phyloP scores from a whole-genome alignment of 2,329 filamentous ascomycete genomes.

The Aspergillus sojae region DNA sequence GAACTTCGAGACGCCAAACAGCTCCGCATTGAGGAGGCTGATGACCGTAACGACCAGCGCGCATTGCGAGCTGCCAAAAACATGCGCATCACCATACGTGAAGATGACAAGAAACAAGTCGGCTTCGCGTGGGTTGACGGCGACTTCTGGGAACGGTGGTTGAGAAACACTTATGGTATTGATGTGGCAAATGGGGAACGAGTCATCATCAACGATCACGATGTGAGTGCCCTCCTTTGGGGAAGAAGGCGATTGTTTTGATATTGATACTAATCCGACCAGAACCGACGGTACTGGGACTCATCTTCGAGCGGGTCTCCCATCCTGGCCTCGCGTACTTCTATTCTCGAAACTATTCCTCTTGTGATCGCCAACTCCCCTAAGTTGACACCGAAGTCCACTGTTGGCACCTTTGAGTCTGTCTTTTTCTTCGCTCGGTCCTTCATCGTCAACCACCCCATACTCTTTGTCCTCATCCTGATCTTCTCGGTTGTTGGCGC shows the following conservation, averaged over 20 bases:
- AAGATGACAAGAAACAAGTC: constrained; percentile 83
- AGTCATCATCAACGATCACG: constrained; percentile 95
- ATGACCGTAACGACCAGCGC: constrained; percentile 88
- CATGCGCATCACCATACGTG: constrained; percentile 88
- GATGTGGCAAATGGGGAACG: constrained; percentile 83
- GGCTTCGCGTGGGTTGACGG: constrained; percentile 97
- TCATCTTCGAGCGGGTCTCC: constrained; percentile 83
- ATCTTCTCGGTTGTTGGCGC: constrained; percentile 37
- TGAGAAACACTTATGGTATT: constrained; percentile 91
- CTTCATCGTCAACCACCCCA: constrained; percentile 47
- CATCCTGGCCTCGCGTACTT: constrained; percentile 85
- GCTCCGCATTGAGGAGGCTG: constrained; percentile 90
- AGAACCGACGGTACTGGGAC: constrained; percentile 97
- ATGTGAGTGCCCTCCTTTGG: constrained; percentile 63
- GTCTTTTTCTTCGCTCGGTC: constrained; percentile 50
- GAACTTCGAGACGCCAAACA: constrained; percentile 94
- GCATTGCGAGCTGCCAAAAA: constrained; percentile 84
- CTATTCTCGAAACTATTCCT: constrained; percentile 78
- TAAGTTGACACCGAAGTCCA: constrained; percentile 53
- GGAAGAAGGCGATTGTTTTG: not conserved
- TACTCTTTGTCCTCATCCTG: constrained; percentile 45
- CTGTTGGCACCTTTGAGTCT: constrained; percentile 49
- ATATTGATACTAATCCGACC: constrained; percentile 31
- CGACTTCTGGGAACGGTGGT: constrained; percentile 96
- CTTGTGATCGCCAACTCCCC: constrained; percentile 53